A percentile compares a stretch with the other conserved stretches of the same genome.
These are phyloP conservation scores for Cokeromyces recurvatus DNA, from an alignment of 371 early-diverging fungal species.

Conservation along the genomic window DNA sequence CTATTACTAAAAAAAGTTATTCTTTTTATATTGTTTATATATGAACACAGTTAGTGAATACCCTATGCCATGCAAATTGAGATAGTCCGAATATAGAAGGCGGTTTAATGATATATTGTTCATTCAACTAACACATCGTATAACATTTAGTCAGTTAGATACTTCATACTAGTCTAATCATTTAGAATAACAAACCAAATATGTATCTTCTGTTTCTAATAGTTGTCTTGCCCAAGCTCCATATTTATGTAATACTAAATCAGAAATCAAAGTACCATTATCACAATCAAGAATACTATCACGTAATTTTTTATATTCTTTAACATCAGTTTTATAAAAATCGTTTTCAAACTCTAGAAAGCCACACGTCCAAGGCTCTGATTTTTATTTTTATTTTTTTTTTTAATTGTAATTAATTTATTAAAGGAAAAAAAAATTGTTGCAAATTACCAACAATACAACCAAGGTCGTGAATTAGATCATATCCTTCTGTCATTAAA, in stretches of 20 bases:
- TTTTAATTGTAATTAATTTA: not conserved
- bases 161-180: too few species aligned
- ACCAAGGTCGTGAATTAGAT: conserved; percentile 44
- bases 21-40: not conserved
- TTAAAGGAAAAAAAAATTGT: too few species aligned
- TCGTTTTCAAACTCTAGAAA: conserved; percentile 29
- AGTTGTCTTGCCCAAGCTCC: conserved; percentile 32
- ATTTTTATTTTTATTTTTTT: not conserved
- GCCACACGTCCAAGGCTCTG: conserved; percentile 50
- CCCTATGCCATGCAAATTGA: conserved; percentile 55
- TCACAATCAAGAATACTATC: conserved; percentile 18
- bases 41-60: not conserved
- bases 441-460: conserved; percentile 41
- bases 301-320: conserved; percentile 24
- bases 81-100: conserved; percentile 29
- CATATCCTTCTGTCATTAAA: conserved; percentile 38
- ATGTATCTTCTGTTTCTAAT: conserved; percentile 10
- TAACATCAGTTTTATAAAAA: conserved; percentile 17
- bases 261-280: conserved; percentile 4
- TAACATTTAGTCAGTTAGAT: too few species aligned
- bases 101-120: conserved; percentile 62
- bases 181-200: too few species aligned
- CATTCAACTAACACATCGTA: conserved; percentile 49
- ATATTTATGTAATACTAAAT: conserved; percentile 28
- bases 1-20: conserved; percentile 5